These are phyloP conservation scores for Styphnolobium japonicum DNA, from an alignment of 306 rosid genomes.

Conservation along the genomic window DNA sequence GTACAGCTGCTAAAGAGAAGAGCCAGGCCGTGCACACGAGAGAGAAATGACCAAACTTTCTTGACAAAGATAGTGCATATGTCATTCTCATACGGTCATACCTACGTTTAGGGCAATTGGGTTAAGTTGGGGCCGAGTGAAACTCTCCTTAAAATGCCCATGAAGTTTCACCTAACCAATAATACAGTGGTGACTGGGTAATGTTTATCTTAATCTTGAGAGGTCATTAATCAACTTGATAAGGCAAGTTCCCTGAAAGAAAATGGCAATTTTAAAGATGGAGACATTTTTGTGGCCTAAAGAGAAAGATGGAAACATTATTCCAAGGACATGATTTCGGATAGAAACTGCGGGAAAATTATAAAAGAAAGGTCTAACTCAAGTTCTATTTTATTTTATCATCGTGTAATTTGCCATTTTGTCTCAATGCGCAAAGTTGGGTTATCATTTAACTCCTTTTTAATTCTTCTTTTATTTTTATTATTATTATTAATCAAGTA, in stretches of 20 bases:
- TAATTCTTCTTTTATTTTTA: background rate
- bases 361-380: background rate
- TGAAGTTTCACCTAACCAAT: slow-evolving; percentile 16
- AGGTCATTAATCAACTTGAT: background rate
- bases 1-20: background rate
- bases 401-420: background rate
- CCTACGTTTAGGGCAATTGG: background rate
- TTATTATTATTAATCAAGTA: background rate
- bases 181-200: background rate
- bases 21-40: background rate
- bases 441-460: background rate
- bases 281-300: background rate
- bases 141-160: background rate
- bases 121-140: background rate
- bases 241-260: background rate
- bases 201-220: background rate
- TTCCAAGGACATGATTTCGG: background rate
- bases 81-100: background rate
- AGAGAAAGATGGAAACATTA: background rate
- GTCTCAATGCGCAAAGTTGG: background rate
- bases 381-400: background rate
- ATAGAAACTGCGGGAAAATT: background rate
- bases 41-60: slow-evolving; percentile 1
- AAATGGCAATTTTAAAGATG: background rate
- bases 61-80: background rate